Conservation (phyloP, 179 eudicot species). For the Heliamphora pulchella region DNA sequence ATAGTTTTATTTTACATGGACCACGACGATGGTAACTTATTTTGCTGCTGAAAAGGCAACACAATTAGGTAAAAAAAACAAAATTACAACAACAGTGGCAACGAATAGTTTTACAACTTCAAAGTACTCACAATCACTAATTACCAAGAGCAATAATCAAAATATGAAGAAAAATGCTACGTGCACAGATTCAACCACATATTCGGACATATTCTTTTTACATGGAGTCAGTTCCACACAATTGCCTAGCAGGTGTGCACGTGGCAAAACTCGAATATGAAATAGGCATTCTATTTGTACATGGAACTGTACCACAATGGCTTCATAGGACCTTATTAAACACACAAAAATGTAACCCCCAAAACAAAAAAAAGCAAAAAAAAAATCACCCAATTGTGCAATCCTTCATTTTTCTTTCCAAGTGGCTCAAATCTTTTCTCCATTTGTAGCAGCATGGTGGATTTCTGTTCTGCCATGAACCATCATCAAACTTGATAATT, state of each 20-base stretch:
- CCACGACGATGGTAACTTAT: not conserved
- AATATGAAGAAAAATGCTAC: no score
- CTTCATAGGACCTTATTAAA: not conserved
- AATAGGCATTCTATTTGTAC: not conserved
- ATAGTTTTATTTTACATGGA: not conserved
- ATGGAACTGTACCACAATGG: not conserved
- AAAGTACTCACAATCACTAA: not conserved
- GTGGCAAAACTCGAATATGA: not conserved
- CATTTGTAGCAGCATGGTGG: not conserved
- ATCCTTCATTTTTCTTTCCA: not conserved
- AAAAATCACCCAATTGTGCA: not conserved
- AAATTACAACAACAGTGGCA: not conserved
- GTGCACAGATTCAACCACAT: no score
- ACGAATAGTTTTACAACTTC: not conserved
- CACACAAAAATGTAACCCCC: not conserved
- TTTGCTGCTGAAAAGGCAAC: not conserved
- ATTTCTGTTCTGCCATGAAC: not conserved
- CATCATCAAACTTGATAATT: slow-evolving; percentile 1
- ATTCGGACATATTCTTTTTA: no score
- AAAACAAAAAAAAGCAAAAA: no score
- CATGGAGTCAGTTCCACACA: no score
- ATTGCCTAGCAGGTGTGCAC: no score
- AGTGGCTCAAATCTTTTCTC: not conserved
- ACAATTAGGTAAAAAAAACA: not conserved
- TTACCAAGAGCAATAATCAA: not conserved